A percentile compares a stretch with the other conserved stretches of the same genome.
phyloP scores from a whole-genome alignment of 2,329 filamentous ascomycete genomes.

The Graphilbum fragrans region DNA sequence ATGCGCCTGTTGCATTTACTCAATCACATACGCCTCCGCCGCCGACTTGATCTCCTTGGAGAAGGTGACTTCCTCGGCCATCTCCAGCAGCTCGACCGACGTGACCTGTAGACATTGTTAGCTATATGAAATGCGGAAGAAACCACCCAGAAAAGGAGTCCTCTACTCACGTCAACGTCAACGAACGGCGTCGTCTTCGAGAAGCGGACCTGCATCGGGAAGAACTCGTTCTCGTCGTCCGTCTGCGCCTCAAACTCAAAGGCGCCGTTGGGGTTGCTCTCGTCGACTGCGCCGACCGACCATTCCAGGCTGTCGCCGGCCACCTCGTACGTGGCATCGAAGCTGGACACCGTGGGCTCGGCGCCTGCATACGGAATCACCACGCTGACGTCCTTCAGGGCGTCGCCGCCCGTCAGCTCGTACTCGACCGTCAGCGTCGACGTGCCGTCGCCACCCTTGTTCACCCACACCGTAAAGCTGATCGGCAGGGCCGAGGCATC shows the following conservation, averaged over 20 bases:
- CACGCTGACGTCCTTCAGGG: conserved; percentile 73
- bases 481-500: conserved; percentile 76
- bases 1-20: no score
- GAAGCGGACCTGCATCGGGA: conserved; percentile 91
- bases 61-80: conserved; percentile 69
- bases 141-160: neutral
- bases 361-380: conserved; percentile 75
- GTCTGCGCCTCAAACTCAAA: conserved; percentile 94
- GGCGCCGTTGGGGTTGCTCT: conserved; percentile 68
- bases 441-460: conserved; percentile 67
- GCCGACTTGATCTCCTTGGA: conserved; percentile 70
- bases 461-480: conserved; percentile 96
- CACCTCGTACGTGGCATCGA: conserved; percentile 89
- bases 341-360: conserved; percentile 83
- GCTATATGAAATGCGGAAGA: neutral
- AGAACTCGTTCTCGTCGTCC: conserved; percentile 85
- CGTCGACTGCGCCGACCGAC: conserved; percentile 78
- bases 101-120: conserved; percentile 37
- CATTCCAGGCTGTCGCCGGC: conserved; percentile 88
- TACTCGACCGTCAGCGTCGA: conserved; percentile 93
- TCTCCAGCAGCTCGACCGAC: conserved; percentile 58
- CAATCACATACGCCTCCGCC: conserved; percentile 65
- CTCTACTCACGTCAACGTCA: conserved; percentile 84
- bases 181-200: conserved; percentile 77
- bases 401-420: conserved; percentile 71